Conservation (phyloP, 2,329 filamentous ascomycete species). For the Xylariomycetidae sp. region DNA sequence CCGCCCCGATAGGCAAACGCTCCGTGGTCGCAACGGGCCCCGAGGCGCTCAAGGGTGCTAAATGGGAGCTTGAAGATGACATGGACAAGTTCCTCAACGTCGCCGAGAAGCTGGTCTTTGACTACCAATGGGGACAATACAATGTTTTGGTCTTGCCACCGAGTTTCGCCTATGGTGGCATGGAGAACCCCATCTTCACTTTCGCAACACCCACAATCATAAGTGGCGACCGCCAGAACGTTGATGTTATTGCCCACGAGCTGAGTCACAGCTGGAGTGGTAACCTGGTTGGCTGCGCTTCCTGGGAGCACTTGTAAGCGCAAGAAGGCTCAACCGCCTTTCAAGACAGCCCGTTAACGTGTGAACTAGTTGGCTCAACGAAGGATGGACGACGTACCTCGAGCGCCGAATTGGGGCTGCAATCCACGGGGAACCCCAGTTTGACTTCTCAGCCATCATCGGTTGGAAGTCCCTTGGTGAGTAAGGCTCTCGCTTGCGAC, state of each 20-base stretch:
- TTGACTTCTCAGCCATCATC: slow-evolving; percentile 92
- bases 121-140: slow-evolving; percentile 92
- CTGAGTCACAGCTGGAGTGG: slow-evolving; percentile 77
- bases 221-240: slow-evolving; percentile 82
- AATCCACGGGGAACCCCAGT: slow-evolving; percentile 76
- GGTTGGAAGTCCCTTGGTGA: slow-evolving; percentile 80
- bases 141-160: slow-evolving; percentile 87
- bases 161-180: slow-evolving; percentile 84
- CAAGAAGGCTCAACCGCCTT: no score
- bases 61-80: slow-evolving; percentile 87
- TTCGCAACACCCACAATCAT: slow-evolving; percentile 95
- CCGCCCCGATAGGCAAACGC: slow-evolving; percentile 78
- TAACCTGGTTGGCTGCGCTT: slow-evolving; percentile 72
- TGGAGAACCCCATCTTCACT: slow-evolving; percentile 92
- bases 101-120: slow-evolving; percentile 74
- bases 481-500: slow-evolving; percentile 9
- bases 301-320: slow-evolving; percentile 74
- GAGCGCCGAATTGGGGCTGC: slow-evolving; percentile 76
- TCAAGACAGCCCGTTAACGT: no score
- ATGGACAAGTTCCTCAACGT: slow-evolving; percentile 89
- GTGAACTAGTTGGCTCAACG: slow-evolving; percentile 56
- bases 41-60: slow-evolving; percentile 74
- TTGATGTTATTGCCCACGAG: slow-evolving; percentile 85
- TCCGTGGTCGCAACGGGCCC: slow-evolving; percentile 83
- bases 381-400: slow-evolving; percentile 91